Evolutionary conservation across 225 moss, liverwort and hornwort species (phyloP).

Genomic region (Sphagnum tenellum): DNA sequence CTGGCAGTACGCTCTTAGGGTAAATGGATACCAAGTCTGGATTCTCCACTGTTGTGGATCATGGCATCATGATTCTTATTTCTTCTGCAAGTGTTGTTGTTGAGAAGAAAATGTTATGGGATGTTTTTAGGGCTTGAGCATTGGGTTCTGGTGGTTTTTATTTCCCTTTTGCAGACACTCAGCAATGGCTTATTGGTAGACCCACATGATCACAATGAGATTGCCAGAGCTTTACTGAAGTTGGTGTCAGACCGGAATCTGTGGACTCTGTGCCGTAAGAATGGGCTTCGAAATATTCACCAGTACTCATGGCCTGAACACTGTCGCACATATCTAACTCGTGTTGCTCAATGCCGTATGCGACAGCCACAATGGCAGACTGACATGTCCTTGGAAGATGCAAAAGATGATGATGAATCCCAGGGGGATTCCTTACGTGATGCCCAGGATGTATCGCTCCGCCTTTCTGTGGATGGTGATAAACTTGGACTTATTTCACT

Average conservation of each 20-base stretch:
- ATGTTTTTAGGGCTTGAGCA: no score
- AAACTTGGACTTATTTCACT: slow-evolving; percentile 5
- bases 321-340: slow-evolving; percentile 59
- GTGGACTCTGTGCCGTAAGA: slow-evolving; percentile 54
- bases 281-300: slow-evolving; percentile 64
- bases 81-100: no score
- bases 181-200: slow-evolving; percentile 65
- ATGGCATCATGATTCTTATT: no score
- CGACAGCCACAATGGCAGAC: slow-evolving; percentile 72
- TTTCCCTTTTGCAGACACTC: slow-evolving; percentile 32
- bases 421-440: slow-evolving; percentile 62
- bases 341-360: slow-evolving; percentile 53
- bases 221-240: slow-evolving; percentile 53
- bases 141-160: no score
- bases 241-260: slow-evolving; percentile 52
- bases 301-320: slow-evolving; percentile 73
- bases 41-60: no score
- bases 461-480: slow-evolving; percentile 62
- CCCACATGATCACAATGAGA: slow-evolving; percentile 57
- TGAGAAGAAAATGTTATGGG: no score
- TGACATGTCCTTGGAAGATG: slow-evolving; percentile 28
- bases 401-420: slow-evolving; percentile 34
- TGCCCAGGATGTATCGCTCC: slow-evolving; percentile 54
- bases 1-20: no score
- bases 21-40: no score